Conservation (phyloP, 2,329 filamentous ascomycete genomes). For the Xylariaceae sp. region DNA sequence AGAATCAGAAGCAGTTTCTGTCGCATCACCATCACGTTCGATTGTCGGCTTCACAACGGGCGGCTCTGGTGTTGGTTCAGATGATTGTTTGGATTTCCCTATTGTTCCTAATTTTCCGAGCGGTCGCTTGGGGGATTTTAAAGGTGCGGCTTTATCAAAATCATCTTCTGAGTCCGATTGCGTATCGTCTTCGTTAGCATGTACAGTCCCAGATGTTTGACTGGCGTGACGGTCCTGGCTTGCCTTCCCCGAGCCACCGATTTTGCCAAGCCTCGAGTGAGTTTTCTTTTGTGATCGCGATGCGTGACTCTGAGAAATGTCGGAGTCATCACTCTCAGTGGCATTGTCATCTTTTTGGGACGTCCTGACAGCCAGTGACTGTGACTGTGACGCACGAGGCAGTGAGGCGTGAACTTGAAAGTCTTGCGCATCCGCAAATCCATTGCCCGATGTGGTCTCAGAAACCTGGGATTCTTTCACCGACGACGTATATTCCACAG, state of each 20-base stretch:
- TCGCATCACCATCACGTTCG: conserved; percentile 21
- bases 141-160: conserved; percentile 9
- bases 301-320: conserved; percentile 21
- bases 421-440: conserved; percentile 42
- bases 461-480: conserved; percentile 14
- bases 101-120: conserved; percentile 21
- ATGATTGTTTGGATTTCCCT: conserved; percentile 27
- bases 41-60: conserved; percentile 19
- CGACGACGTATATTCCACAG: conserved; percentile 5
- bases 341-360: conserved; percentile 7
- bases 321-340: conserved; percentile 24
- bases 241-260: conserved; percentile 19
- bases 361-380: conserved; percentile 20
- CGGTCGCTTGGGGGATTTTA: conserved; percentile 13
- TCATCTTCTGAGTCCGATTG: conserved; percentile 28
- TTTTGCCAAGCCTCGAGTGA: conserved; percentile 20
- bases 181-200: conserved; percentile 27
- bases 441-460: conserved; percentile 24
- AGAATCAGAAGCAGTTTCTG: conserved; percentile 23
- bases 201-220: conserved; percentile 25
- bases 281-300: conserved; percentile 12
- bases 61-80: conserved; percentile 24
- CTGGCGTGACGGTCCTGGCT: conserved; percentile 13
- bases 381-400: conserved; percentile 32
- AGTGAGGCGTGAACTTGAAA: conserved; percentile 49